phyloP scores from a whole-genome alignment of 2,329 filamentous ascomycete species.

The Alternaria arborescens region DNA sequence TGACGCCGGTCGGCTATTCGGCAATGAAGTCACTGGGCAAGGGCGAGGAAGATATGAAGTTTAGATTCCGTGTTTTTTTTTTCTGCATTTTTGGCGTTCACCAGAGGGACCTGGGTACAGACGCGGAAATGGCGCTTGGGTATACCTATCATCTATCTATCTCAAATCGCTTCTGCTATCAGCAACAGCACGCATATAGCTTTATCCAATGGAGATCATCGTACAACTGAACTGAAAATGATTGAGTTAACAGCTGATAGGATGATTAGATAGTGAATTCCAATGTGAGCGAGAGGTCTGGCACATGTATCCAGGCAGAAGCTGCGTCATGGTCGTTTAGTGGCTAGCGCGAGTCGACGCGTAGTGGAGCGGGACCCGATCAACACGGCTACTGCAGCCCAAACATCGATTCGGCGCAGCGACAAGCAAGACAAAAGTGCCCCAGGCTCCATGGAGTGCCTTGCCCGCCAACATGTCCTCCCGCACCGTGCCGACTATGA shows the following conservation, averaged over 20 bases:
- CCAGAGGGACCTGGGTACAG: neutral
- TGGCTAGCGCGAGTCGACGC: slow-evolving; percentile 24
- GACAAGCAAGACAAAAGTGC: slow-evolving; percentile 28
- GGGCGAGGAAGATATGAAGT: slow-evolving; percentile 41
- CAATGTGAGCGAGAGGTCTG: too few relatives aligned
- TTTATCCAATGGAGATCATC: neutral
- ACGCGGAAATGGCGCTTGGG: slow-evolving; percentile 10
- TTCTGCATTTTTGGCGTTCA: neutral
- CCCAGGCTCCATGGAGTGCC: slow-evolving; percentile 38
- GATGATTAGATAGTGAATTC: too few relatives aligned
- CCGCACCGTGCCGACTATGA: slow-evolving; percentile 42
- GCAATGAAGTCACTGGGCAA: slow-evolving; percentile 55
- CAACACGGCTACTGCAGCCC: slow-evolving; percentile 32
- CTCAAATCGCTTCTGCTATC: neutral
- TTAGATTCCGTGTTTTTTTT: slow-evolving; percentile 10
- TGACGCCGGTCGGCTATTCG: slow-evolving; percentile 89
- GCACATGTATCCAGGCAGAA: too few relatives aligned
- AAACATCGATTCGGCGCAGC: slow-evolving; percentile 25
- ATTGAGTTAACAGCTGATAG: neutral
- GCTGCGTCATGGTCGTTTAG: slow-evolving; percentile 29
- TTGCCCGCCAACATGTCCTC: slow-evolving; percentile 42
- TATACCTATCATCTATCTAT: slow-evolving; percentile 16
- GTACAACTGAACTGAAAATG: neutral
- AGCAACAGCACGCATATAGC: neutral
- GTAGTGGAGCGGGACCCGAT: slow-evolving; percentile 25